Evolutionary conservation across 2,329 filamentous ascomycete species (phyloP), one percentile per base, ranked within the genome.

Genomic region (Cladosporium austrohemisphaericum): DNA sequence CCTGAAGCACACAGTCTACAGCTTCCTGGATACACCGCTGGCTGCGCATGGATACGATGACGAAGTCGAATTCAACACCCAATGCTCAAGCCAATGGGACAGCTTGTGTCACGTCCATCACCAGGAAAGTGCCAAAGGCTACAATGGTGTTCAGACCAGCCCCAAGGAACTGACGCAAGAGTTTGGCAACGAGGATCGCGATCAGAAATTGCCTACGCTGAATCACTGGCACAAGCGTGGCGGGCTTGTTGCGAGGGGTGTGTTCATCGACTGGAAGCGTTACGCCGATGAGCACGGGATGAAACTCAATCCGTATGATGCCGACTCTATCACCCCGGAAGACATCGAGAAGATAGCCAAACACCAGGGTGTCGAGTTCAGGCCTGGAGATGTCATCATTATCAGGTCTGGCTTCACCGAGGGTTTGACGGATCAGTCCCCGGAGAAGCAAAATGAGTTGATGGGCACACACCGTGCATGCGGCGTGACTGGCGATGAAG

Each of bases 231-330:
- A 78, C 53, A 55, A 65, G 2, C 66, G 67, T 1, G 78, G 78
- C 22, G 77, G 76, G 2, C 57, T 81, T 8, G 76, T 77, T 3
- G 77, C 71, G 0, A 70, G 80, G 2, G 80, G 77, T 4, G 75
- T 83, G 0, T 66, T 84, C 16, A 69, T 83, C 43, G 80, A 83
- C 60, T 81, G 75, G 47, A 71, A 69, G 41, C 56, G 65, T 8
- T 88, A 83, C 76, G 81, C 83, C 2, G 71, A 72, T 14, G 67
- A 68, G 29, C 73, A 81, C 37, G 76, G 74, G 26, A 76, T 84
- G 46, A 58, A 71, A 40, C 80, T 80, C 29, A 75, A 84, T 51
- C 68, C 80, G 1, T 73, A 77, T 54, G 80, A 78, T 13, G 49
- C 53, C 25, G 56, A 67, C 50, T 53, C 57, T 28, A 78, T 82